Evolutionary conservation across 805 yeast species (phyloP).

Genomic region (Pichia californica): DNA sequence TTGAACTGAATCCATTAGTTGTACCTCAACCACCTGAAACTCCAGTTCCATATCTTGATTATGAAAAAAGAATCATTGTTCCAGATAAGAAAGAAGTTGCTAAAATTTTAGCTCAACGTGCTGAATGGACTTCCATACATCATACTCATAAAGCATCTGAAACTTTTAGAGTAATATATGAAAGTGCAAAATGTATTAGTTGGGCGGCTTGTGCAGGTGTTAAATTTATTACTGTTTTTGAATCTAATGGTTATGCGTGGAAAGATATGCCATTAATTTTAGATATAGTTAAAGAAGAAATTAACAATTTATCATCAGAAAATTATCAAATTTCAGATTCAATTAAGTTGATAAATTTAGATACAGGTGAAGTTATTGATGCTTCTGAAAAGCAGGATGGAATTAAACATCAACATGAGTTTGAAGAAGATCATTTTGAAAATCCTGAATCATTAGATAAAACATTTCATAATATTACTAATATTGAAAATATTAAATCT

Average conservation of each 20-base stretch:
- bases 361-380: conserved; percentile 13
- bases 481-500: not conserved
- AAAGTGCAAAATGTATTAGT: conserved; percentile 29
- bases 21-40: conserved; percentile 36
- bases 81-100: conserved; percentile 34
- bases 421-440: not conserved
- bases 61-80: conserved; percentile 32
- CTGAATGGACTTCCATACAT: conserved; percentile 34
- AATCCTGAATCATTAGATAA: too few species aligned
- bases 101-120: conserved; percentile 26
- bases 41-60: conserved; percentile 38
- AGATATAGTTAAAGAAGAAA: conserved; percentile 23
- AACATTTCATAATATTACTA: too few species aligned
- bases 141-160: conserved; percentile 38
- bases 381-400: conserved; percentile 5
- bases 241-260: conserved; percentile 27
- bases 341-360: conserved; percentile 21
- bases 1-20: conserved; percentile 26
- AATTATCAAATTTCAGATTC: conserved; percentile 14
- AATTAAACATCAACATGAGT: not conserved
- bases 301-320: conserved; percentile 16
- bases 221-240: conserved; percentile 22
- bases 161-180: conserved; percentile 32
- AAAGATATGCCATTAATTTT: conserved; percentile 19
- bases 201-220: conserved; percentile 27